Base-by-base conservation (phyloP, 768 basidiomycete genomes). In the Amanita polypyramis region DNA sequence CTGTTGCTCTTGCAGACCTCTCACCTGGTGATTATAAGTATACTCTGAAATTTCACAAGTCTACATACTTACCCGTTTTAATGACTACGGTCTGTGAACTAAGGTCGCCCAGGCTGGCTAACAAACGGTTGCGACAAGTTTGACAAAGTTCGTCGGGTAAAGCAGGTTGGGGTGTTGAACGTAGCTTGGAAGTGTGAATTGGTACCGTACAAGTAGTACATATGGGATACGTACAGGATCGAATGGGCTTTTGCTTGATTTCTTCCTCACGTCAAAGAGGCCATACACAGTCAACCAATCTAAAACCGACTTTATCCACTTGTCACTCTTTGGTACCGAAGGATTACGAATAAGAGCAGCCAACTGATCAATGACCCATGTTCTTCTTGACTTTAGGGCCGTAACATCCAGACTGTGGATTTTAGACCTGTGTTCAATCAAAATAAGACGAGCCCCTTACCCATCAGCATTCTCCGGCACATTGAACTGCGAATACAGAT, bases 311-410 rank as follows among this genome's bases (percentile, higher is more conserved):
- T 75, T 70, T 15, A 94, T 70, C 82, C 90, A 92, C 30, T 70
- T 71, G 59, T 95, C 92, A 36, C 74, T 72, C 59, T 88, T 92
- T 3, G 84, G 87, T 40, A 94, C 75, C 1, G 79, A 74, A 10
- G 80, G 78, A 58, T 91, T 93, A 35, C 82, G 82, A 53, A 94
- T 69, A 25, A 96, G 76, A 3, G 77, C 73, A 11, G 76, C 70
- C 15, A 96, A 69, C 63, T 98, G 95, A 40, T 96, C 92, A 42
- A 87, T 73, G 27, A 89, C 78, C 95, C 95, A 99, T 21, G 63
- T 62, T 48, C 92, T 69, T 47, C 81, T 74, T 2, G 75, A 68
- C 51, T 79, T 77, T 20, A 77, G 65, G 9, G 64, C 64, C 43
- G 70, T 65, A 32, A 69, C 55, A 50, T 77, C 72, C 35, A 65